phyloP scores from a whole-genome alignment of 345 rosid species.

The Odontarrhena argentea region DNA sequence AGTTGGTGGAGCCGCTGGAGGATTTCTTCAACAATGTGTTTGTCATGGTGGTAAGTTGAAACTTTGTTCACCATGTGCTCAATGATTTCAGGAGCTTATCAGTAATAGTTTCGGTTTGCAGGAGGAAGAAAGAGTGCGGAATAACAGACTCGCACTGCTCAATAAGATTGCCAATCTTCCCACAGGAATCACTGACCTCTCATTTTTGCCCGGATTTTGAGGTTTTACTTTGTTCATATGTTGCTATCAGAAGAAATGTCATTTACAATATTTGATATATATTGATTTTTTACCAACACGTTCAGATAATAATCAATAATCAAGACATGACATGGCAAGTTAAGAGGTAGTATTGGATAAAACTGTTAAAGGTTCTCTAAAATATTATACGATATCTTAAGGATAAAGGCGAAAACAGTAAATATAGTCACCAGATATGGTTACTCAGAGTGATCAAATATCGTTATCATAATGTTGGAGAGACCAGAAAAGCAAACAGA shows the following conservation, averaged over 20 bases:
- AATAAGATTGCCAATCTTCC: slow-evolving; percentile 77
- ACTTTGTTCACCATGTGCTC: not conserved
- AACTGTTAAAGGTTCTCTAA: too few relatives aligned
- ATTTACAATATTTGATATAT: too few relatives aligned
- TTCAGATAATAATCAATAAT: too few relatives aligned
- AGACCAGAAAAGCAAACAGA: not conserved
- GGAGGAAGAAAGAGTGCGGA: slow-evolving; percentile 76
- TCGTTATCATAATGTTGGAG: not conserved
- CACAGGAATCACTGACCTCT: slow-evolving; percentile 70
- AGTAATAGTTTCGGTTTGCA: slow-evolving; percentile 36
- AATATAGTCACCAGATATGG: too few relatives aligned
- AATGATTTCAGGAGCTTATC: not conserved
- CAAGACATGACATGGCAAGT: too few relatives aligned
- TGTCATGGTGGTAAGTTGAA: slow-evolving; percentile 91
- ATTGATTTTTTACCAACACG: too few relatives aligned
- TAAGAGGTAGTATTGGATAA: too few relatives aligned
- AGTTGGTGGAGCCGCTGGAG: slow-evolving; percentile 74
- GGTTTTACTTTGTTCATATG: not conserved
- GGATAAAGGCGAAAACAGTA: too few relatives aligned
- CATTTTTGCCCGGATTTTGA: slow-evolving; percentile 84
- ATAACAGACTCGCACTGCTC: slow-evolving; percentile 80
- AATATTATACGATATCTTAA: too few relatives aligned
- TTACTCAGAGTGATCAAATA: too few relatives aligned
- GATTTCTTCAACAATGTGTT: slow-evolving; percentile 88
- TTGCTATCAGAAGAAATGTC: too few relatives aligned